These are phyloP conservation scores for Kwoniella pini DNA, from an alignment of 768 basidiomycete species.

Conservation along the genomic window DNA sequence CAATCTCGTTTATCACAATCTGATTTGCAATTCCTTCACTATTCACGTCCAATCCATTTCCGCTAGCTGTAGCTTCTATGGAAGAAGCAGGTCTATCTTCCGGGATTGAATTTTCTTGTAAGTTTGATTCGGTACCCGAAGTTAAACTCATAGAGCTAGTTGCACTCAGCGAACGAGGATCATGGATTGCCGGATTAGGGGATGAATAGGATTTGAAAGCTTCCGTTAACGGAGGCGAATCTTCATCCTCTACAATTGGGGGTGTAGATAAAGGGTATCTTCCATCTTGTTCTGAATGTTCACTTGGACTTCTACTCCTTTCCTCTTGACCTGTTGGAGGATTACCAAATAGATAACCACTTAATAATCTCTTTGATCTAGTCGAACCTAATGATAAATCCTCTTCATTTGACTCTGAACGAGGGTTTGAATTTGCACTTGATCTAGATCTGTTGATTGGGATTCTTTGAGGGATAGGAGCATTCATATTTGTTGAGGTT, in stretches of 20 bases:
- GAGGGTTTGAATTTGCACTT: not conserved
- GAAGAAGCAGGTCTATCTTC: constrained; percentile 1
- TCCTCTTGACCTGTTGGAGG: constrained; percentile 20
- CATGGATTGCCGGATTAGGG: constrained; percentile 5
- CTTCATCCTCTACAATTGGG: constrained; percentile 9
- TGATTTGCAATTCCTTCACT: not conserved
- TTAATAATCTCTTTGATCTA: constrained; percentile 39
- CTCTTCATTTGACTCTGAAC: constrained; percentile 1
- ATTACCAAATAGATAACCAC: constrained; percentile 52
- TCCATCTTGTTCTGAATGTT: constrained; percentile 7
- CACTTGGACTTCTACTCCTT: constrained; percentile 1
- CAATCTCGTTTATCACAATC: not conserved
- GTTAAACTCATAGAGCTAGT: not conserved
- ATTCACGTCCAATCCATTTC: not conserved
- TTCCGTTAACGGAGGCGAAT: constrained; percentile 37
- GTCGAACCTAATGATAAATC: constrained; percentile 37
- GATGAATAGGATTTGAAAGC: constrained; percentile 22
- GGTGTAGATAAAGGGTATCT: constrained; percentile 19
- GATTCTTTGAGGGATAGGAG: constrained; percentile 9
- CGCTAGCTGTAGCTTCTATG: constrained; percentile 2
- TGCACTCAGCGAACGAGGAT: not conserved
- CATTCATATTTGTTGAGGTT: not conserved
- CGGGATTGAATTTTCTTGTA: not conserved
- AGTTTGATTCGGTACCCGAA: too few relatives aligned
- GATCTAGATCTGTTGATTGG: not conserved